Conservation (phyloP, 2,329 filamentous ascomycete genomes). For the Claviceps sorghi region DNA sequence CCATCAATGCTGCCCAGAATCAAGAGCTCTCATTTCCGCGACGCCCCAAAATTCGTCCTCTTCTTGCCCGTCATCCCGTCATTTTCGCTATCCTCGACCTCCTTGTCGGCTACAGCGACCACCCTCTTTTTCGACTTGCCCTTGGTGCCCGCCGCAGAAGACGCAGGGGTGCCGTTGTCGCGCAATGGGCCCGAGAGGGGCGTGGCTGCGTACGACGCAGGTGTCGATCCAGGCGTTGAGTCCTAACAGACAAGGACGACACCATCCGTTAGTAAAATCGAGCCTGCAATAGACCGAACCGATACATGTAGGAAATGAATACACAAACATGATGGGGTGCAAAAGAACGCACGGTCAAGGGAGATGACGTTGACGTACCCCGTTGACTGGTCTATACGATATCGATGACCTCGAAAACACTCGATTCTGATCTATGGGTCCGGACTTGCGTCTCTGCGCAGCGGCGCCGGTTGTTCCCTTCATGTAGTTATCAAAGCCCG, state of each 20-base stretch:
- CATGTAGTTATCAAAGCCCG: conserved; percentile 95
- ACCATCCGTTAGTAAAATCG: not conserved
- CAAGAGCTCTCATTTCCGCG: conserved; percentile 27
- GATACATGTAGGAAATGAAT: not conserved
- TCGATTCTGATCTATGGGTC: conserved; percentile 53
- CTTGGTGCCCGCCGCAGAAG: conserved; percentile 33
- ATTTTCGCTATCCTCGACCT: conserved; percentile 43
- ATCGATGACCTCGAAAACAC: conserved; percentile 58
- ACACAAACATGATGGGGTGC: no score
- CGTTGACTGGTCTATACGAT: conserved; percentile 37
- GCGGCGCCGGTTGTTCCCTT: conserved; percentile 61
- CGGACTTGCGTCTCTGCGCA: conserved; percentile 48
- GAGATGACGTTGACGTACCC: conserved; percentile 13
- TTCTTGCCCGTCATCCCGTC: conserved; percentile 39
- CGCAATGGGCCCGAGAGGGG: conserved; percentile 41
- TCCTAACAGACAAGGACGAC: conserved; percentile 17
- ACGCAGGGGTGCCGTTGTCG: conserved; percentile 38
- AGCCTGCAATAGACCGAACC: not conserved
- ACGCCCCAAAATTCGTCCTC: conserved; percentile 42
- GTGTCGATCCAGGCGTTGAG: conserved; percentile 28
- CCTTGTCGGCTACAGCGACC: conserved; percentile 8
- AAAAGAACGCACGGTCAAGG: not conserved
- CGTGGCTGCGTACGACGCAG: conserved; percentile 35
- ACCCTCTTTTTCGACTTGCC: conserved; percentile 39
- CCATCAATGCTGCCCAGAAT: not conserved